These are phyloP conservation scores for Hypomyces rosellus DNA, from an alignment of 2,329 filamentous ascomycete genomes.

Conservation along the genomic window DNA sequence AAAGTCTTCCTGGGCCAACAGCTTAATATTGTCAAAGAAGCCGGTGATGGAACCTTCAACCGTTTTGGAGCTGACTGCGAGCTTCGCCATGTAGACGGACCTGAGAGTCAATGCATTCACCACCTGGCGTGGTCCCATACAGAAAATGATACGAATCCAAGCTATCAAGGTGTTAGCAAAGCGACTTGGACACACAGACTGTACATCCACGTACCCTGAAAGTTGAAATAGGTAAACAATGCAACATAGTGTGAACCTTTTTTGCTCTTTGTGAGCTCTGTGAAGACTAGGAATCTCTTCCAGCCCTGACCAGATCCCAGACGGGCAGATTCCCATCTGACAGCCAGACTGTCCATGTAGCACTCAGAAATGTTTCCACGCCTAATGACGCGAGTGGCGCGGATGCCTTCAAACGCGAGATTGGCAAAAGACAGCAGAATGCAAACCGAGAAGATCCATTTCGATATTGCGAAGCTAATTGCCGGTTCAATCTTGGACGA, in stretches of 20 bases:
- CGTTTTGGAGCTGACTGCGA: slow-evolving; percentile 47
- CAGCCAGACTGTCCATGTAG: slow-evolving; percentile 83
- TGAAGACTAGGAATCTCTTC: slow-evolving; percentile 87
- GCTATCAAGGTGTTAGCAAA: slow-evolving; percentile 38
- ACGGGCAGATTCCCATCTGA: slow-evolving; percentile 77
- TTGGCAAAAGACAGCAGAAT: slow-evolving; percentile 89
- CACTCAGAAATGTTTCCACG: slow-evolving; percentile 83
- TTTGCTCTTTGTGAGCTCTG: slow-evolving; percentile 82
- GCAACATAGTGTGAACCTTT: slow-evolving; percentile 88
- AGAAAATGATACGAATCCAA: slow-evolving; percentile 83
- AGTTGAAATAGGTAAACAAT: slow-evolving; percentile 81
- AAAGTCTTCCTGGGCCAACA: slow-evolving; percentile 65
- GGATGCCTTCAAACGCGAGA: slow-evolving; percentile 70
- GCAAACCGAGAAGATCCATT: slow-evolving; percentile 92
- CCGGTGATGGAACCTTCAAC: slow-evolving; percentile 60
- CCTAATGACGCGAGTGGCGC: slow-evolving; percentile 73
- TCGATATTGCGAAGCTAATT: slow-evolving; percentile 70
- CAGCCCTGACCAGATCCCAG: slow-evolving; percentile 70
- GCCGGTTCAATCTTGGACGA: slow-evolving; percentile 74
- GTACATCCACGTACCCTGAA: slow-evolving; percentile 45
- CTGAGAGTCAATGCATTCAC: slow-evolving; percentile 87
- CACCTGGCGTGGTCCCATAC: slow-evolving; percentile 85
- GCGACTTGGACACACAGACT: background rate
- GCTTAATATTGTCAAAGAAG: slow-evolving; percentile 77
- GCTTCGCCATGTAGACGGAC: slow-evolving; percentile 69